phyloP scores from a whole-genome alignment of 768 basidiomycete genomes.

The Asterophora parasitica region DNA sequence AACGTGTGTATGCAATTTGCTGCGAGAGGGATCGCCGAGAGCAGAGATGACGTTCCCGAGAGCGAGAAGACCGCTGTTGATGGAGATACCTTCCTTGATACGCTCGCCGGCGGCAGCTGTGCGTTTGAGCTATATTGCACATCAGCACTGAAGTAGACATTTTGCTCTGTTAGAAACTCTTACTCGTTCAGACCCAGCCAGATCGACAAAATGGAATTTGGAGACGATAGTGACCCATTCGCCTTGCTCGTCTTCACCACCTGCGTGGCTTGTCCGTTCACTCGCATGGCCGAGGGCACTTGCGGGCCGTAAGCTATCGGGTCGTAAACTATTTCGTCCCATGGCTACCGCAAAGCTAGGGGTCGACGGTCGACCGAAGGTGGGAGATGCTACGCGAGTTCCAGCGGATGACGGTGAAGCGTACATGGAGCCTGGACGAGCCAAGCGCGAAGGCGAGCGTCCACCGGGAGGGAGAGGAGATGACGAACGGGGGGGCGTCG shows the following conservation, averaged over 20 bases:
- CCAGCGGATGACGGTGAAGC: conserved; percentile 32
- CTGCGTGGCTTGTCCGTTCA: conserved; percentile 35
- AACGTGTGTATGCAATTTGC: conserved; percentile 83
- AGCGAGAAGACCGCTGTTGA: conserved; percentile 94
- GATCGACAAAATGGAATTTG: conserved; percentile 98
- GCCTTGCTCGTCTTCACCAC: conserved; percentile 57
- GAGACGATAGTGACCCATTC: conserved; percentile 90
- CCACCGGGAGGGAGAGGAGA: conserved; percentile 73
- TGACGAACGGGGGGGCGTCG: conserved; percentile 63
- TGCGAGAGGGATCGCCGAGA: conserved; percentile 87
- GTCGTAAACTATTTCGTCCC: conserved; percentile 64
- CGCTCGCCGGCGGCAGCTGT: conserved; percentile 95
- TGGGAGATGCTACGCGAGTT: conserved; percentile 69
- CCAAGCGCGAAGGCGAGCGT: conserved; percentile 73
- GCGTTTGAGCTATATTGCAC: conserved; percentile 82
- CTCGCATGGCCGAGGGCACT: conserved; percentile 75
- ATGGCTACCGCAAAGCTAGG: conserved; percentile 78
- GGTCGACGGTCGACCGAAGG: conserved; percentile 70
- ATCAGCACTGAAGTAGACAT: background rate
- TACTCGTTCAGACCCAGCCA: conserved; percentile 94
- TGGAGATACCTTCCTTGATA: conserved; percentile 98
- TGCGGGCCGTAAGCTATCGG: conserved; percentile 66
- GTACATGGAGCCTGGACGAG: conserved; percentile 79
- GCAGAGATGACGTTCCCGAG: conserved; percentile 98
- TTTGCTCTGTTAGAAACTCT: conserved; percentile 21